Evolutionary conservation across 495 filamentous ascomycete genomes (phyloP), one percentile per base, ranked within the genome.

Genomic region (Penicillium alfredii): DNA sequence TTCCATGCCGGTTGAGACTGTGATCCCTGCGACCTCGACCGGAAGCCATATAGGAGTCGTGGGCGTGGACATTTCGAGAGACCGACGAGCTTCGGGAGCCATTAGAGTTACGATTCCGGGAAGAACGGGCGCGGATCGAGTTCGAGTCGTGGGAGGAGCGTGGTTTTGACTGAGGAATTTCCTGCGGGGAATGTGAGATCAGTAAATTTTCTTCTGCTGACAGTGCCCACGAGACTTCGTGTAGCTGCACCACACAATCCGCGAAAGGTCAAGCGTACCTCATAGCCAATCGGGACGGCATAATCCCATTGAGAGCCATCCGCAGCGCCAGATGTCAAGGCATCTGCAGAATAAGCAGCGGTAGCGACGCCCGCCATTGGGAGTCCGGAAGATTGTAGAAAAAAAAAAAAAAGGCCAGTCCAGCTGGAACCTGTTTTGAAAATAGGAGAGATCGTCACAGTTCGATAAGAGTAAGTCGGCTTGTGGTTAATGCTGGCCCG

Each of bases 1-100:
- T 79, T 35, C 67, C 72, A 39, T 57, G 68, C 24, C 72, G 59
- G 33, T 46, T 55, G 20, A 47, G 69, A 38, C 73, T 79, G 30
- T 61, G 53, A 26, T 76, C 71, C 33, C 65, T 74, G 21, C 64
- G 60, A 12, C 58, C 60, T 18, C 64, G 60, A 25, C 29, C 37
- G 7, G 58, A 37, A 24, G 24, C 36, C 30, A 47, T 5, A 25
- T 64, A 53, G 6, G 46, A 35, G 11, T 64, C 63, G 27, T 62
- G 57, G 4, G 42, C 33, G 29, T 58, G 53, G 7, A 53, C 47
- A 6, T 48, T 48, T 44, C 56, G 56, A 0, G 64, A 68, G 26
- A 63, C 25, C 10, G 60, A 68, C 1, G 64, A 68, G 44, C 64
- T 64, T 25, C 61, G 62, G 9, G 64, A 68, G 13, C 54, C 55